Evolutionary conservation across 2,329 filamentous ascomycete species (phyloP), one percentile per base, ranked within the genome.

Genomic region (Neonectria neomacrospora): DNA sequence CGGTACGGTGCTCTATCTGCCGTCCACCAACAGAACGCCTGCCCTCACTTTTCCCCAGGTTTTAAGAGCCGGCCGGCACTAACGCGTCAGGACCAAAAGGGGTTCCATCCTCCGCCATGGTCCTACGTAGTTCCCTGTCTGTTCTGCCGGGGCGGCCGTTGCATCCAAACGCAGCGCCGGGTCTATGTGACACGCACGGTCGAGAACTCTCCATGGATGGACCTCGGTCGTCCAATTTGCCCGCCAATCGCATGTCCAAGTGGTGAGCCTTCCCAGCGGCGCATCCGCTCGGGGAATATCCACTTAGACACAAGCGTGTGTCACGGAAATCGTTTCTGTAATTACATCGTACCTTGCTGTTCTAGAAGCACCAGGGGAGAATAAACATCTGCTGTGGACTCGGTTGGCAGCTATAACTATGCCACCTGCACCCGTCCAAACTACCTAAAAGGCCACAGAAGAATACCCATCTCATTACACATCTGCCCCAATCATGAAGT

Each of bases 401-500:
- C 4, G n/a, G n/a, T n/a, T 32, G 9, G 22, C 9, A 50, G 47
- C 47, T 50, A 50, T 50, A 50, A 50, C 47, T 50, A 14, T 28
- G 28, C 8, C n/a, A 50, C 32, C 47, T 22, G 10, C 28, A 18
- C 47, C 16, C 47, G 10, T 20, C n/a, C 1, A 42, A 18, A 20
- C 16, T 4, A 30, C 26, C 3, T 14, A 32, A 22, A 10, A 2
- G 3, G 32, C 22, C 11, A 11, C 16, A 44, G 23, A 23, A 44
- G 20, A 34, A 41, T 26, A 18, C 11, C 12, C 28, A 8, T 50
- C 47, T 50, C 47, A 32, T n/a, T 3, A 41, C 18, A 10, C n/a
- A 50, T 34, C 26, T 12, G 11, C 47, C n/a, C 12, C 26, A 30
- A 53, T 32, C 52, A 64, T 64, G 62, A 64, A 64, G 52, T 50